Evolutionary conservation across 495 filamentous ascomycete species (phyloP), one percentile per base, ranked within the genome.

Genomic region (Xylaria flabelliformis): DNA sequence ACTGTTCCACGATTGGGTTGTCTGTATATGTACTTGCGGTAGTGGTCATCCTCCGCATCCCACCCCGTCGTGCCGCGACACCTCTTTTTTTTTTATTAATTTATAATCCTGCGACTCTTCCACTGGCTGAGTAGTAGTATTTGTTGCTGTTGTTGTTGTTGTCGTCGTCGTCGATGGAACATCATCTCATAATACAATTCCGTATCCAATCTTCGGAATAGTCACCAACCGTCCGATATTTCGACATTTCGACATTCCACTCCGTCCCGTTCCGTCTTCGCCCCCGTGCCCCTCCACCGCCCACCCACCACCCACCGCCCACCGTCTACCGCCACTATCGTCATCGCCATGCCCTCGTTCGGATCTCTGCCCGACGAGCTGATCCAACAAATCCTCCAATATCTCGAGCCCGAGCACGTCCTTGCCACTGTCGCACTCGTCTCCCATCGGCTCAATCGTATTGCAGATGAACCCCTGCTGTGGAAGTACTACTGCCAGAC

Each of bases 401-500:
- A 86, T 72, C 81, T 91, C 36, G 79, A 88, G 24, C 90, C 92
- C 29, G 78, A 83, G 50, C 83, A 88, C 61, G 82, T 79, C 36
- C 77, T 90, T 39, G 41, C 64, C 42, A 74, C 70, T 75, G 65
- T 95, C 67, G 87, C 91, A 73, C 80, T 81, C 41, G 86, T 91
- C 15, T 92, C 89, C 64, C 89, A 84, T 64, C 88, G 88, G 63
- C 90, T 95, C 76, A 81, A 88, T 73, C 81, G 84, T 64, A 82
- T 95, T 48, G 87, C 88, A 29, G 88, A 89, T 69, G 90, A 93
- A 69, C 88, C 91, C 32, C 80, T 94, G 17, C 82, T 97, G 71
- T 98, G 95, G 94, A 90, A 90, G 64, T 80, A 87, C 76, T 89
- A 94, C 77, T 99, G 96, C 79, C 77, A 78, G 41, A 80, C 77